phyloP scores from a whole-genome alignment of 2,329 filamentous ascomycete species.

The Trichoderma citrinoviride region DNA sequence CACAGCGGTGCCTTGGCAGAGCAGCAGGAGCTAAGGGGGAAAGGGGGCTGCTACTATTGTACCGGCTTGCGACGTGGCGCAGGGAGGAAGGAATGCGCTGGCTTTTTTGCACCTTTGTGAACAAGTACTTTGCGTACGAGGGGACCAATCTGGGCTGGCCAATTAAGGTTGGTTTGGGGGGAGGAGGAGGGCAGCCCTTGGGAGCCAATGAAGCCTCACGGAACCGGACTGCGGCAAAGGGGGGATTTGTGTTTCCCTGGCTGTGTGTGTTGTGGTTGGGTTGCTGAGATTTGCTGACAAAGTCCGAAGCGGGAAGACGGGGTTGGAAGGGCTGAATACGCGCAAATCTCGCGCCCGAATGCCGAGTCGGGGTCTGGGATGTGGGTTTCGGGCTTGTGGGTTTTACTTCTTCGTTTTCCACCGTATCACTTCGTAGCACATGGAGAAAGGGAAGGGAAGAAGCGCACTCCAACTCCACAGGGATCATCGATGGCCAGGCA shows the following conservation, averaged over 20 bases:
- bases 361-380: slow-evolving; percentile 1
- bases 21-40: not conserved
- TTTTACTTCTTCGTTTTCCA: too few relatives aligned
- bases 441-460: too few relatives aligned
- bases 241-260: not conserved
- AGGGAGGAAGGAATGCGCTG: slow-evolving; percentile 5
- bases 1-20: too few relatives aligned
- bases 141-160: not conserved
- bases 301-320: not conserved
- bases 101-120: not conserved
- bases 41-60: not conserved
- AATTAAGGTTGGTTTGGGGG: too few relatives aligned
- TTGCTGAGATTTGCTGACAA: not conserved
- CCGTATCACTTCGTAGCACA: too few relatives aligned
- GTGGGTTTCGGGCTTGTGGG: not conserved
- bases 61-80: slow-evolving; percentile 7
- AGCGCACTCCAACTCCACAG: too few relatives aligned
- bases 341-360: slow-evolving; percentile 13
- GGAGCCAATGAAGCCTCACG: slow-evolving; percentile 1
- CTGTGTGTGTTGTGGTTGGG: not conserved
- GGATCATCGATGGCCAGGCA: too few relatives aligned
- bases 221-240: not conserved
- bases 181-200: not conserved
- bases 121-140: not conserved
- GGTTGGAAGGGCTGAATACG: not conserved